A percentile compares a stretch with the other conserved stretches of the same genome.
phyloP scores from a whole-genome alignment of 2,329 filamentous ascomycete species.

The Tolypocladium amazonense region DNA sequence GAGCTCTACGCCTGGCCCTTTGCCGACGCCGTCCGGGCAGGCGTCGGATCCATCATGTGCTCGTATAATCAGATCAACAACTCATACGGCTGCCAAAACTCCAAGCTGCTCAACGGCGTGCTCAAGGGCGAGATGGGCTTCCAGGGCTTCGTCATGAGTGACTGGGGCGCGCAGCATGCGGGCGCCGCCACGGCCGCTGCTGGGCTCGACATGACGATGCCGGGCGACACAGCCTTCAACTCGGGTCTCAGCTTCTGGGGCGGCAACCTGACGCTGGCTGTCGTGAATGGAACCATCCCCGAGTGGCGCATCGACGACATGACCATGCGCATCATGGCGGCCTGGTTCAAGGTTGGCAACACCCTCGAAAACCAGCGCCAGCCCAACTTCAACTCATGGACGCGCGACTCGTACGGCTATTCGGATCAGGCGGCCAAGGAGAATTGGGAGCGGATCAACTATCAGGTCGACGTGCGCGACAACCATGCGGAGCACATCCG shows the following conservation, averaged over 20 bases:
- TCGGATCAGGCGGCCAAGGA: slow-evolving; percentile 52
- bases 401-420: slow-evolving; percentile 61
- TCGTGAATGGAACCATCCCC: slow-evolving; percentile 82
- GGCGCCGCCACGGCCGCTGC: slow-evolving; percentile 57
- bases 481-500: slow-evolving; percentile 67
- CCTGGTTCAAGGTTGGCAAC: slow-evolving; percentile 56
- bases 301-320: slow-evolving; percentile 87
- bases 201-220: slow-evolving; percentile 83
- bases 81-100: slow-evolving; percentile 72
- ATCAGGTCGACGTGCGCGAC: slow-evolving; percentile 72
- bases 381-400: slow-evolving; percentile 88
- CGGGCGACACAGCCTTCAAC: slow-evolving; percentile 70
- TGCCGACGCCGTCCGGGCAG: slow-evolving; percentile 58
- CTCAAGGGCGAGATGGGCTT: slow-evolving; percentile 74
- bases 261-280: slow-evolving; percentile 73
- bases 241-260: slow-evolving; percentile 70
- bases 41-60: slow-evolving; percentile 54
- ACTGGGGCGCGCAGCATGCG: slow-evolving; percentile 68
- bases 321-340: slow-evolving; percentile 70
- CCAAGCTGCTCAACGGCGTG: slow-evolving; percentile 61
- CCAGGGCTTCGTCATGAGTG: slow-evolving; percentile 71
- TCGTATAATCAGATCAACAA: slow-evolving; percentile 74
- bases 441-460: slow-evolving; percentile 60
- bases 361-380: slow-evolving; percentile 33
- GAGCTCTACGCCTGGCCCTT: slow-evolving; percentile 75